These are phyloP conservation scores for Allomyces macrogynus DNA, from an alignment of 192 early-diverging fungal genomes.

Conservation along the genomic window DNA sequence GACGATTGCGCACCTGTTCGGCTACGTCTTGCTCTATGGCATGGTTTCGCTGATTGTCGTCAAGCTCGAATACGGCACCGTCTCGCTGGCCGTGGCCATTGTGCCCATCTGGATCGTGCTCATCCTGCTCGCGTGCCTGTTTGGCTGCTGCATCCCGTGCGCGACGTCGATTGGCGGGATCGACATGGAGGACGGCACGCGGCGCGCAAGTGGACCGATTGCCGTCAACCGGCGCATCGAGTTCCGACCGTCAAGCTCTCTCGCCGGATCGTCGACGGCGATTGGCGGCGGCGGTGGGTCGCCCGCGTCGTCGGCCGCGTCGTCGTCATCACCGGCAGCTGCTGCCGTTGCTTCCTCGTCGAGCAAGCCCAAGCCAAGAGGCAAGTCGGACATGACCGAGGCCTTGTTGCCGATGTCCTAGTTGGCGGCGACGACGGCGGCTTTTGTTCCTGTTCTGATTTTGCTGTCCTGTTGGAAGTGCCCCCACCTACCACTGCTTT, in stretches of 20 bases:
- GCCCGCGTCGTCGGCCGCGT: too few species aligned
- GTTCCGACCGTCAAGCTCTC: not conserved
- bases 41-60: not conserved
- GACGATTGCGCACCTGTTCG: not conserved
- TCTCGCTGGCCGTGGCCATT: not conserved
- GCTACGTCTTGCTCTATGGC: not conserved
- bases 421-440: too few species aligned
- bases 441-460: too few species aligned
- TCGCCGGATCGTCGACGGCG: too few species aligned
- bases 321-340: too few species aligned
- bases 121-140: not conserved
- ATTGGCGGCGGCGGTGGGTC: too few species aligned
- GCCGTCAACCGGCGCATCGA: not conserved
- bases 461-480: too few species aligned
- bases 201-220: not conserved
- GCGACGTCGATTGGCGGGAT: not conserved
- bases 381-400: too few species aligned
- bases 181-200: not conserved
- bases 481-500: too few species aligned
- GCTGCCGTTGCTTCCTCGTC: too few species aligned
- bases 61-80: not conserved
- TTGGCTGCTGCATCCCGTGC: not conserved
- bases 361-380: too few species aligned
- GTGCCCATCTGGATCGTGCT: not conserved
- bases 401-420: too few species aligned